Percentiles rank a stretch among this genome's conserved stretches.
phyloP scores from a whole-genome alignment of 2,329 filamentous ascomycete genomes.

The Pyrenophora graminea region DNA sequence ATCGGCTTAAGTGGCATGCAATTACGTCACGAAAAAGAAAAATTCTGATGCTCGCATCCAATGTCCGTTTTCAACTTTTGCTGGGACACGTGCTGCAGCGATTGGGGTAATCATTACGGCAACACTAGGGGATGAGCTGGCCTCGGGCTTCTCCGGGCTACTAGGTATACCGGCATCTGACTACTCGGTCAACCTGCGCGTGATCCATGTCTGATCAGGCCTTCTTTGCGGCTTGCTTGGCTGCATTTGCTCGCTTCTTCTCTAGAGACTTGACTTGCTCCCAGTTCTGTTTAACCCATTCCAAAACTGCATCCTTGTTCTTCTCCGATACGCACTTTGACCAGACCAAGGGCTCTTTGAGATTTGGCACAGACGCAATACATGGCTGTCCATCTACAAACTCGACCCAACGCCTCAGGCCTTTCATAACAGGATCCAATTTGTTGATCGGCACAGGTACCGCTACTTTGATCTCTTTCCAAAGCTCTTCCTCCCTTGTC shows the following conservation, averaged over 20 bases:
- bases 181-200: neutral
- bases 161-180: neutral
- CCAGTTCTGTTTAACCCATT: conserved; percentile 42
- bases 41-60: conserved; percentile 4
- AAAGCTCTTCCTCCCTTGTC: conserved; percentile 47
- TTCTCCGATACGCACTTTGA: conserved; percentile 14
- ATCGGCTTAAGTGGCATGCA: conserved; percentile 23
- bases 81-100: neutral
- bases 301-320: conserved; percentile 20
- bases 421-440: conserved; percentile 30
- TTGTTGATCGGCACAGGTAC: conserved; percentile 34
- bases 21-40: conserved; percentile 15
- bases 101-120: neutral
- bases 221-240: conserved; percentile 14
- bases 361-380: conserved; percentile 20
- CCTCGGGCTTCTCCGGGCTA: neutral
- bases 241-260: conserved; percentile 26
- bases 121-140: neutral
- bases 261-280: conserved; percentile 35
- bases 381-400: conserved; percentile 30
- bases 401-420: conserved; percentile 42
- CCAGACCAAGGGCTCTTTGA: conserved; percentile 30
- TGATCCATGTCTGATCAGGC: neutral
- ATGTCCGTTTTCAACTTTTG: too few species aligned
- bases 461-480: conserved; percentile 51